These are phyloP conservation scores for Chrysophaeum taylorii DNA, from an alignment of 352 stramenopile species.

Conservation along the genomic window DNA sequence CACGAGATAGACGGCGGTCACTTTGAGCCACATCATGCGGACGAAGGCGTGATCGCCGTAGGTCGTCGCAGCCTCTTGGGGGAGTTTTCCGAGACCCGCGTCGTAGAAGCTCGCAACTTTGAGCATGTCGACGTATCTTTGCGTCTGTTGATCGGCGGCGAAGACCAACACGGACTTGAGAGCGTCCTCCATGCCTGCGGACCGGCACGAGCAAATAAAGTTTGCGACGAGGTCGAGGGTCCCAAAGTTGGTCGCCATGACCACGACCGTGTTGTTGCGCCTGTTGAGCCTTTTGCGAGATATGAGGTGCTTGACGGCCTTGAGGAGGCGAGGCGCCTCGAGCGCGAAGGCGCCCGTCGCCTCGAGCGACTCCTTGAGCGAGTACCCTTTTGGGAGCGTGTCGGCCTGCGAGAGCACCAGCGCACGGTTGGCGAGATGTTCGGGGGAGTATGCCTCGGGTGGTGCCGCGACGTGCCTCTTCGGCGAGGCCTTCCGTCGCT, in stretches of 20 bases:
- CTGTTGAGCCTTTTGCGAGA: background rate
- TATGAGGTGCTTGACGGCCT: background rate
- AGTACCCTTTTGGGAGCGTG: background rate
- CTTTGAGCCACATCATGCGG: slow-evolving; percentile 29
- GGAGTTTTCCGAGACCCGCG: slow-evolving; percentile 13
- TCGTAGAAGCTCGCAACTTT: slow-evolving; percentile 6
- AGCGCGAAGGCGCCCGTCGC: background rate
- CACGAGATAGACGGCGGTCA: slow-evolving; percentile 18
- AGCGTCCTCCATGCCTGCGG: background rate
- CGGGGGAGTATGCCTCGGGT: background rate
- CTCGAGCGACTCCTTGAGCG: background rate
- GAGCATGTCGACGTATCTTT: slow-evolving; percentile 2
- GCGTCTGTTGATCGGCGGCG: background rate
- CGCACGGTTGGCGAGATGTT: background rate
- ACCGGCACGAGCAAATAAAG: slow-evolving; percentile 18
- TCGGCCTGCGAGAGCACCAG: background rate
- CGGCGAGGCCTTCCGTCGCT: background rate
- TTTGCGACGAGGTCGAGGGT: slow-evolving; percentile 25
- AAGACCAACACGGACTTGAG: slow-evolving; percentile 21
- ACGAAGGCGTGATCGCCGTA: slow-evolving; percentile 21
- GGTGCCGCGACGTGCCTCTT: background rate
- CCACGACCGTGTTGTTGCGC: background rate
- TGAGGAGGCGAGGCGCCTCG: background rate
- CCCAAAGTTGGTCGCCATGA: slow-evolving; percentile 26
- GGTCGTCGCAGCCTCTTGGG: slow-evolving; percentile 6